phyloP scores from a whole-genome alignment of 1,139 yeast genomes.

The Meyerozyma guilliermondii region DNA sequence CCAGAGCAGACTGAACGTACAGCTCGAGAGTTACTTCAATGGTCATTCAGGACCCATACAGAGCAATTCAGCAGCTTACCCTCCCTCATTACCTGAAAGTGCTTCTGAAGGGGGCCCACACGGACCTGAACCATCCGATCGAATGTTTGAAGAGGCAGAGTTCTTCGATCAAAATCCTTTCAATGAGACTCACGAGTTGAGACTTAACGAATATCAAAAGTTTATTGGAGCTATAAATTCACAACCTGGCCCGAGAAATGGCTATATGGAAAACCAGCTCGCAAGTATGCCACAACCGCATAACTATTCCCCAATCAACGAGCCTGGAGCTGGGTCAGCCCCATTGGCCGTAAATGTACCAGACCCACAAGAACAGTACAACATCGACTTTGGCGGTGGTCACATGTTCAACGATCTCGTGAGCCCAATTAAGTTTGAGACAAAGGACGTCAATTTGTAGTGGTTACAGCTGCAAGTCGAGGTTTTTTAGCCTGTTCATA shows the following conservation, averaged over 20 bases:
- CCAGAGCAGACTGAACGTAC: constrained; percentile 6
- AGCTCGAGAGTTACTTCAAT: constrained; percentile 8
- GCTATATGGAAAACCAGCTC: constrained; percentile 1
- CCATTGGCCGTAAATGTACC: neutral
- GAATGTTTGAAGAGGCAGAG: constrained; percentile 1
- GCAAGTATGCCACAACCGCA: too few relatives aligned
- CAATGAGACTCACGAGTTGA: constrained; percentile 6
- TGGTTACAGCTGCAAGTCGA: constrained; percentile 15
- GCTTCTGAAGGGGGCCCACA: constrained; percentile 3
- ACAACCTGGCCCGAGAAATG: constrained; percentile 3
- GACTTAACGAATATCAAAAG: constrained; percentile 12
- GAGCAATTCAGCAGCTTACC: constrained; percentile 26
- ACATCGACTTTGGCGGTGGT: neutral
- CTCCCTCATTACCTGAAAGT: constrained; percentile 18
- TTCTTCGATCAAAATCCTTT: constrained; percentile 4
- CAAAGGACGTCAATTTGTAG: constrained; percentile 4
- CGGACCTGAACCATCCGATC: constrained; percentile 3
- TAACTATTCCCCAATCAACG: too few relatives aligned
- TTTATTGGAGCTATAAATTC: constrained; percentile 2
- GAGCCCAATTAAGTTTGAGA: constrained; percentile 8
- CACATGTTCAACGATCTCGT: constrained; percentile 8
- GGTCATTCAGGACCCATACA: constrained; percentile 21
- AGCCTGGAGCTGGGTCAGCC: neutral
- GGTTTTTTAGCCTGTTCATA: constrained; percentile 28
- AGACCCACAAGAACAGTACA: neutral